phyloP scores from a whole-genome alignment of 2,329 filamentous ascomycete genomes.

The Calonectria leucothoes region DNA sequence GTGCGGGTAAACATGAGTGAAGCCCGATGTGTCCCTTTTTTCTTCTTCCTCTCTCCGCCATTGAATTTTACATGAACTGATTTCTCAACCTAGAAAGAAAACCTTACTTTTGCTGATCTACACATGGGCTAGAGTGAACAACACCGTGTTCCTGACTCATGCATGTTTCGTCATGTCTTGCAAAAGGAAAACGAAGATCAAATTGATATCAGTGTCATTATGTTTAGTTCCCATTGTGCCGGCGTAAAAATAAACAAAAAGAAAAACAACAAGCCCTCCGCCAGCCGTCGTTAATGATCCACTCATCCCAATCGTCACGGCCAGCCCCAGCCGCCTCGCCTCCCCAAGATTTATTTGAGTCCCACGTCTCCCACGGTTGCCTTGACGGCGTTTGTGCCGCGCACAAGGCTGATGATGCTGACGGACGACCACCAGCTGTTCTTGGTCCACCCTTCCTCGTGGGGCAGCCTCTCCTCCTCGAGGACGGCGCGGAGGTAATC shows the following conservation, averaged over 20 bases:
- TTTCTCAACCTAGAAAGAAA: not conserved
- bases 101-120: not conserved
- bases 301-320: not conserved
- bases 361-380: not conserved
- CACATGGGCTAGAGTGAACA: not conserved
- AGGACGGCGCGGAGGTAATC: conserved; percentile 35
- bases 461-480: conserved; percentile 35
- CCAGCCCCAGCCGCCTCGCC: not conserved
- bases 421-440: conserved; percentile 34
- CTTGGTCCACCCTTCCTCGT: conserved; percentile 32
- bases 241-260: not conserved
- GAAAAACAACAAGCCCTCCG: not conserved
- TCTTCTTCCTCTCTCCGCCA: not conserved
- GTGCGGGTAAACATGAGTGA: not conserved
- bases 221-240: not conserved
- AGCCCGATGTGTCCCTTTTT: too few relatives aligned
- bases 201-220: conserved; percentile 4
- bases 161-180: not conserved
- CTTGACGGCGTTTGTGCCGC: not conserved
- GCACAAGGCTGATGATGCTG: conserved; percentile 32
- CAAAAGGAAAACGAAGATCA: not conserved
- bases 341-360: not conserved
- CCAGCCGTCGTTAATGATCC: not conserved
- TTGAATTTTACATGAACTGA: not conserved
- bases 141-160: not conserved